Base-by-base conservation (phyloP, 768 basidiomycete genomes). In the Podaxis carcinomalis region DNA sequence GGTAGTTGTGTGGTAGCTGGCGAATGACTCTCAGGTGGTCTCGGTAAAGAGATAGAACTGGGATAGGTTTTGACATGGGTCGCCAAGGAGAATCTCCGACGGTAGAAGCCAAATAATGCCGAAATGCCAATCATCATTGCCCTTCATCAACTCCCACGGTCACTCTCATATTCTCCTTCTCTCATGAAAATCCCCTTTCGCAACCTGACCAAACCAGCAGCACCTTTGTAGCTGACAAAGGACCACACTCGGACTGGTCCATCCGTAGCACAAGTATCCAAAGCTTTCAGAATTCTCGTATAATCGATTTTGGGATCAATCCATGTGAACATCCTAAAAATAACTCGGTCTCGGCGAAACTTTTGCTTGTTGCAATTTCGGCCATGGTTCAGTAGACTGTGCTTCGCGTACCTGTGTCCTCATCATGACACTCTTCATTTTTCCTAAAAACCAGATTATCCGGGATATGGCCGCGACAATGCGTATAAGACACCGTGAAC, bases 21-120 rank as follows among this genome's bases (percentile, higher is more conserved):
- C 71, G 72, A 3, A 79, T 68, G 65, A 80, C 70, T 16, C 81
- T 73, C 53, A 79, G 64, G 67, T 78, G 79, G 11, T 72, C 62
- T 65, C 76, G 75, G 68, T 82, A 81, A 10, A 80, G 67, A 10
- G 73, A 67, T 49, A 68, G 64, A 19, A 78, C 7, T 51, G 53
- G 50, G 21, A n/a, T 19, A 28, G 21, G 21, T 47, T 47, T 46
- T 28, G 46, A 57, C 61, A 51, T 39, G 61, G 57, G 21, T 28
- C 5, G 14, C 14, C 39, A 55, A 40, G 9, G n/a, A 35, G 42
- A 60, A 61, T 62, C 23, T 49, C 50, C 59, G 52, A 36, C 44
- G 42, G 42, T 40, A n/a, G 39, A 14, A 14, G 39, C 42, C 42
- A 7, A 25, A 54, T 37, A 54, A 3, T 5, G n/a, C 36, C 32